These are phyloP conservation scores for Mycosarcoma maydis DNA, from an alignment of 1,284 basidiomycete species.

Conservation along the genomic window DNA sequence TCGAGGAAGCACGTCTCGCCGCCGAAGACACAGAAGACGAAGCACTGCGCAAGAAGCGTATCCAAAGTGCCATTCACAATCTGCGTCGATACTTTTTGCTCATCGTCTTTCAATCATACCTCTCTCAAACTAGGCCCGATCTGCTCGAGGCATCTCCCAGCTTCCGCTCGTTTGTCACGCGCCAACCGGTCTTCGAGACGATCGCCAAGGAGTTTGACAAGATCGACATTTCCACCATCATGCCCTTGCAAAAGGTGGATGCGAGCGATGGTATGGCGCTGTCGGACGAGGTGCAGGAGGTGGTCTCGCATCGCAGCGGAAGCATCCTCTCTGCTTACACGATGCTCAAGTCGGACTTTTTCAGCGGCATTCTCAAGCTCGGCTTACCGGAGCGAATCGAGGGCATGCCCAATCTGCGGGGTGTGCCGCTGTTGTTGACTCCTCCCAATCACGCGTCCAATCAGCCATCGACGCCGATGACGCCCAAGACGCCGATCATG, in stretches of 20 bases:
- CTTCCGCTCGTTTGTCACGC: conserved; percentile 60
- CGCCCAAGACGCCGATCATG: conserved; percentile 31
- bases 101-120: conserved; percentile 92
- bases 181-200: conserved; percentile 83
- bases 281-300: conserved; percentile 65
- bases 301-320: conserved; percentile 83
- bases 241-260: conserved; percentile 76
- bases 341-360: conserved; percentile 97
- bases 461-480: conserved; percentile 28
- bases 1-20: conserved; percentile 79
- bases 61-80: conserved; percentile 50
- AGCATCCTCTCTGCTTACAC: conserved; percentile 89
- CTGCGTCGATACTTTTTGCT: conserved; percentile 79
- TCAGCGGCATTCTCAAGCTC: conserved; percentile 69
- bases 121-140: conserved; percentile 84
- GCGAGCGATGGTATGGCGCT: conserved; percentile 79
- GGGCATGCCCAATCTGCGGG: conserved; percentile 64
- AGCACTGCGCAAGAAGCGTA: conserved; percentile 75
- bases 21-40: conserved; percentile 84
- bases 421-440: conserved; percentile 53
- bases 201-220: conserved; percentile 88
- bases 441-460: conserved; percentile 19
- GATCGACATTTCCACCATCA: conserved; percentile 82
- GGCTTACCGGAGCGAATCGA: conserved; percentile 60
- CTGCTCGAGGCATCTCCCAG: conserved; percentile 46